phyloP scores from a whole-genome alignment of 805 yeast genomes.

The Pichia occidentalis region DNA sequence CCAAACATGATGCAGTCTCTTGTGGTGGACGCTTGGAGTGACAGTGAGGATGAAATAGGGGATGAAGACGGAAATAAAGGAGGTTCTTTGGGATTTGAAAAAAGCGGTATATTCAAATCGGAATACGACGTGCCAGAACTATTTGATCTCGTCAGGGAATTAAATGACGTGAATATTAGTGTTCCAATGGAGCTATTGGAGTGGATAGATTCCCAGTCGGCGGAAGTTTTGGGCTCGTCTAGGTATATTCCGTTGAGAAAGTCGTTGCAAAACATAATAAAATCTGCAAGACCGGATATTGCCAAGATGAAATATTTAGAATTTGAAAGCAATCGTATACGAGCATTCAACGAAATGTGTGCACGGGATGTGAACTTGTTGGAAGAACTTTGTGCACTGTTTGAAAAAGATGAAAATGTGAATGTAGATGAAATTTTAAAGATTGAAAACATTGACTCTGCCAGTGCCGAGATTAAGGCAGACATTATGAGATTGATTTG shows the following conservation, averaged over 20 bases:
- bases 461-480: slow-evolving; percentile 6
- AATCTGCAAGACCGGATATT: slow-evolving; percentile 7
- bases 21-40: slow-evolving; percentile 14
- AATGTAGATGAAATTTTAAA: slow-evolving; percentile 3
- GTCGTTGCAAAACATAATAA: slow-evolving; percentile 16
- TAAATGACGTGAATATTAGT: slow-evolving; percentile 30
- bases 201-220: slow-evolving; percentile 21
- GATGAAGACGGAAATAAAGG: slow-evolving; percentile 16
- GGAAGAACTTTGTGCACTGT: slow-evolving; percentile 6
- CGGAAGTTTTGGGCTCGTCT: too few species aligned
- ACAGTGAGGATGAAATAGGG: slow-evolving; percentile 19
- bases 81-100: slow-evolving; percentile 10
- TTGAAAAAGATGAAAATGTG: slow-evolving; percentile 4
- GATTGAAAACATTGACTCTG: neutral
- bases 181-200: slow-evolving; percentile 35
- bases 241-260: slow-evolving; percentile 17
- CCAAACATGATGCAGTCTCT: slow-evolving; percentile 14
- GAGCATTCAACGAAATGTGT: slow-evolving; percentile 2
- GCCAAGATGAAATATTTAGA: slow-evolving; percentile 14
- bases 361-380: slow-evolving; percentile 3
- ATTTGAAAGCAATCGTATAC: slow-evolving; percentile 15
- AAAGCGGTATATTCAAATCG: slow-evolving; percentile 10
- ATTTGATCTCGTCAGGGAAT: slow-evolving; percentile 31
- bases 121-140: slow-evolving; percentile 26
- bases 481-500: slow-evolving; percentile 14